Base-by-base conservation (phyloP, 371 early-diverging fungal species). In the Mortierella sp. region DNA sequence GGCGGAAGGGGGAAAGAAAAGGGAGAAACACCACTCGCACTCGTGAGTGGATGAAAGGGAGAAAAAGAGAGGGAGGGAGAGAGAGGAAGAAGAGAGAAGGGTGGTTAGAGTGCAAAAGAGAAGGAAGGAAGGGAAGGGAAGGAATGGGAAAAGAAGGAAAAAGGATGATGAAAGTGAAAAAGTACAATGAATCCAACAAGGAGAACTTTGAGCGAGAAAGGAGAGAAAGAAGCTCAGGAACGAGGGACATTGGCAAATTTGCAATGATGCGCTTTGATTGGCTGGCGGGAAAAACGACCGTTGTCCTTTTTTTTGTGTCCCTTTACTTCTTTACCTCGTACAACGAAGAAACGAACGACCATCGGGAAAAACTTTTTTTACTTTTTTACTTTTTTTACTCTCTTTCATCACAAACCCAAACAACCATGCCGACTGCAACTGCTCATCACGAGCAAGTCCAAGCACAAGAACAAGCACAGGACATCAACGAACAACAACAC, bases 101-200 rank as follows among this genome's bases (percentile, higher is more conserved):
- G 71, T 16, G 32, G 18, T 18, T 27, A 8, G 35, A 72, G 54
- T 32, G 63, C 63, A 18, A 32, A 63, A 18, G 21, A 4, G 18
- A 21, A 18, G 51, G 51, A 16, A 21, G 49, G 32, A 35, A 35
- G 35, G 49, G 35, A 51, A 51, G 54, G 2, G 46, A 44, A 2
- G 29, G 35, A 49, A 35, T 32, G 51, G 24, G 71, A 7, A 24
- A 35, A 41, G 38, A 16, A 41, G 21, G 35, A 48, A 48, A 38
- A 44, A 71, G 32, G 71, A 71, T 71, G 71, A 71, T 46, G 71
- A 24, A 21, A 21, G 38, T 35, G 44, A 4, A 49, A 46, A 73
- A n/a, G 11, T 41, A 29, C 11, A 12, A 58, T 1, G 16, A 54
- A 16, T 46, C 48, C 48, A 46, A 14, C 48, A 32, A 35, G 35